Base-by-base conservation (phyloP, 495 filamentous ascomycete species). In the Penicillium diatomitis region DNA sequence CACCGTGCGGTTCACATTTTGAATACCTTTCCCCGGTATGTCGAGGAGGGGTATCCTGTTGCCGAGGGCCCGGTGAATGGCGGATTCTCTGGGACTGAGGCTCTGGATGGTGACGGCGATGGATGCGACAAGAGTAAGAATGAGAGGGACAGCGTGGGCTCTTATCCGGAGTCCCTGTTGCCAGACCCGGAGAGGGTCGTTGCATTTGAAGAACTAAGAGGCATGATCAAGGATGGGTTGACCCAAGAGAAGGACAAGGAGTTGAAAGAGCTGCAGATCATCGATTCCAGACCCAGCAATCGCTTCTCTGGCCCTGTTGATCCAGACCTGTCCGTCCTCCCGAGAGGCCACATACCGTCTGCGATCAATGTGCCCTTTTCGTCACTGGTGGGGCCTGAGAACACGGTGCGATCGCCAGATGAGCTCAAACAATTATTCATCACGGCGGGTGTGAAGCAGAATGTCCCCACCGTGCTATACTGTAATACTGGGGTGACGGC, bases 401-500 rank as follows among this genome's bases (percentile, higher is more conserved):
- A 58, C 35, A 40, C 10, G 2, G 35, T 67, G 0, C 37, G 61
- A 5, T 32, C 55, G 3, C 36, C 48, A 2, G 28, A 10, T 6
- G 44, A 59, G 41, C 34, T 67, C 8, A 49, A 36, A 39, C n/a
- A 32, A 6, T 3, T 62, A 3, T 65, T 68, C 48, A 41, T 44
- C 7, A 31, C 32, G 8, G 53, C 49, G 28, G 65, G 65, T 1
- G 51, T 66, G 3, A 20, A 51, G 8, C 38, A 43, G 8, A 30
- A 20, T 6, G 4, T 38, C 31, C 55, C 63, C 0, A 43, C 47
- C 8, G 50, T 68, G 10, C n/a, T 66, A 44, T 63, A 59, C 3
- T 68, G 65, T 30, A 68, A 68, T 37, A 64, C 65, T 0, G 65
- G 65, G 0, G 61, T 64, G 1, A 68, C 65, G 7, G 65, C 65